Base-by-base conservation (phyloP, 179 eudicot genomes). In the Heliamphora pulchella region DNA sequence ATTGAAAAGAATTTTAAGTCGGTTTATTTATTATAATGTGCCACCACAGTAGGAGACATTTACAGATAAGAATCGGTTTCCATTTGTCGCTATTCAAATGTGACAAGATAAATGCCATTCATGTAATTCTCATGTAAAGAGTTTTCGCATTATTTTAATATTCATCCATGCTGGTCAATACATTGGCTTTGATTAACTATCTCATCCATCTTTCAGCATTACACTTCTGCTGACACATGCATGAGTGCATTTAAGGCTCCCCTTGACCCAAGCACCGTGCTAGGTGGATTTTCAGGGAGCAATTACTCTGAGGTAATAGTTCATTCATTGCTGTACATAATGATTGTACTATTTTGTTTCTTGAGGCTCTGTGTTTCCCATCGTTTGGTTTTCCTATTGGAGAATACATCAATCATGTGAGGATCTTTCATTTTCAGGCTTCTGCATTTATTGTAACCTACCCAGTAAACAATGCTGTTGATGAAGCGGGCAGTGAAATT, bases 241-340 rank as follows among this genome's bases (percentile, higher is more conserved):
- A 80, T 88, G 86, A 91, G 93, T 83, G 91, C 93, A 76, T 91
- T 91, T 81, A 86, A 90, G 86, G 96, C 88, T 46, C 96, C 96
- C 11, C 88, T 91, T 86, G 96, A 91, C 81, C 96, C 96, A 48
- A 87, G 91, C 87, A 89, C 89, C 44, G 93, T 85, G 18, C 81
- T 91, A 62, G 96, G 96, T 53, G 96, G 96, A 78, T 91, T 85
- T 83, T 85, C 96, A 68, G 92, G 91, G 78, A 90, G 82, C 81
- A 90, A 90, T 82, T 91, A 84, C 82, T 85, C 96, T 22, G 91
- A 90, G 96, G 96, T 91, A 87, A 69, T 69, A 67, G 5, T 64
- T 63, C 15, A 65, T 72, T 64, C 55, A 53, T 69, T 63, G 17
- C 71, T 64, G 63, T 61, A 22, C 61, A 69, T 53, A 63, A 55